A percentile compares a stretch with the other conserved stretches of the same genome.
Evolutionary conservation across 352 stramenopile genomes (phyloP).

Genomic region (Pythium dissotocum): DNA sequence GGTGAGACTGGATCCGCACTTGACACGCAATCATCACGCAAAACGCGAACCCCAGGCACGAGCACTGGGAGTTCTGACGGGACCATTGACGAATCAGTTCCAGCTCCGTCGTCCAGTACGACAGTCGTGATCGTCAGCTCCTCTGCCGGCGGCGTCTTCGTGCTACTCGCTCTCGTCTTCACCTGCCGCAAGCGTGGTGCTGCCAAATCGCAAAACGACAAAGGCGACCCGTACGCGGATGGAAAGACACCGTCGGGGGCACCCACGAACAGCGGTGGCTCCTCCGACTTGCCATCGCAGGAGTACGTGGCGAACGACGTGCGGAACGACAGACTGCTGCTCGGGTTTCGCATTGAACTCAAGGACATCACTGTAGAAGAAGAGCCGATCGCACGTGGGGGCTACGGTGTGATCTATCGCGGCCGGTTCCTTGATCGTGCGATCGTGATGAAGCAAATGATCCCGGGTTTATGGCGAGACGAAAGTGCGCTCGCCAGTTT

Average conservation of each 20-base stretch:
- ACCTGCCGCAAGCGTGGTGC: background rate
- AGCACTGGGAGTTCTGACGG: background rate
- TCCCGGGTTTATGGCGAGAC: conserved; percentile 19
- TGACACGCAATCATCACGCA: background rate
- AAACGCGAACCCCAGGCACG: background rate
- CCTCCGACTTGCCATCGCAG: background rate
- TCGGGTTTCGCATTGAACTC: conserved; percentile 6
- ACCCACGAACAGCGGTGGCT: background rate
- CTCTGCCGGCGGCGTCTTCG: background rate
- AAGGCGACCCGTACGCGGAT: background rate
- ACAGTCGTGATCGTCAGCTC: background rate
- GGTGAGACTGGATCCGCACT: background rate
- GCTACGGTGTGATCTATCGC: conserved; percentile 14
- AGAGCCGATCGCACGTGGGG: background rate
- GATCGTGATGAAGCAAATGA: conserved; percentile 17
- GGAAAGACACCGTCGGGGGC: background rate
- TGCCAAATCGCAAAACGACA: background rate
- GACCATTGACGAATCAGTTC: background rate
- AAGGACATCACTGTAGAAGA: background rate
- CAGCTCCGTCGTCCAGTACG: background rate
- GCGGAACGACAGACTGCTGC: background rate
- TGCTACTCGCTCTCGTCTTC: background rate
- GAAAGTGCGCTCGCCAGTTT: conserved; percentile 26
- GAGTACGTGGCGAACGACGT: background rate
- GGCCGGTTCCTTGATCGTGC: background rate